Evolutionary conservation across 192 early-diverging fungal genomes (phyloP), one percentile per base, ranked within the genome.

Genomic region (Rhizophagus sp.): DNA sequence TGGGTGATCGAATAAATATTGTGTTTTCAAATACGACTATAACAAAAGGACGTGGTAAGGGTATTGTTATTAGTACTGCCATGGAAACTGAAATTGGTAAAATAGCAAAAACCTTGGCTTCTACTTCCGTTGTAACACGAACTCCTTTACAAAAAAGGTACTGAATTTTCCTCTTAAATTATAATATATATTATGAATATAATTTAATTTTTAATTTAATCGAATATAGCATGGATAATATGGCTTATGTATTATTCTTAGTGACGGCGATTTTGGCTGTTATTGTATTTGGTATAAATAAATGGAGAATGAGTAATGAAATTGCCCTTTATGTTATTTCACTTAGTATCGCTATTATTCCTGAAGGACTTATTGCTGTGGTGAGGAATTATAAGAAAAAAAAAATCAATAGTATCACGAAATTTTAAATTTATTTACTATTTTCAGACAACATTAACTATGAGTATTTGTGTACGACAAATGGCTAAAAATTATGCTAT

Each of bases 291-390:
- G 93, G 83, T 71, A 88, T 87, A 39, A 87, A 90, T 82, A 89
- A 88, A 74, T 94, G 92, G 84, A 81, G 88, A 39, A 82, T 91
- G 69, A 84, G 75, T 33, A 85, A 85, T 50, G 91, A 94, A 36
- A 85, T 90, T 27, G 87, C 89, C 7, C 82, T 94, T 25, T 94
- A 94, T 80, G 97, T 94, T 34, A 92, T 98, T 64, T 92, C 92
- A 52, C 87, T 97, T 52, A 94, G 93, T 27, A 96, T 98, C 81
- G 93, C 95, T n/a, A 93, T 97, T 30, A 97, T 98, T 83, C 97
- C 97, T 57, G 96, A 97, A 84, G 97, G 96, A 80, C 89, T 97
- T 24, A 90, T 98, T 62, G 96, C 96, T 33, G 96, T 98, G 27
- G 96, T 64, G 1, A 7, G 39, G 34, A 36, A 36, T 36, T 36